These are phyloP conservation scores for Pachyrhizus erosus DNA, from an alignment of 306 rosid genomes.

Conservation along the genomic window DNA sequence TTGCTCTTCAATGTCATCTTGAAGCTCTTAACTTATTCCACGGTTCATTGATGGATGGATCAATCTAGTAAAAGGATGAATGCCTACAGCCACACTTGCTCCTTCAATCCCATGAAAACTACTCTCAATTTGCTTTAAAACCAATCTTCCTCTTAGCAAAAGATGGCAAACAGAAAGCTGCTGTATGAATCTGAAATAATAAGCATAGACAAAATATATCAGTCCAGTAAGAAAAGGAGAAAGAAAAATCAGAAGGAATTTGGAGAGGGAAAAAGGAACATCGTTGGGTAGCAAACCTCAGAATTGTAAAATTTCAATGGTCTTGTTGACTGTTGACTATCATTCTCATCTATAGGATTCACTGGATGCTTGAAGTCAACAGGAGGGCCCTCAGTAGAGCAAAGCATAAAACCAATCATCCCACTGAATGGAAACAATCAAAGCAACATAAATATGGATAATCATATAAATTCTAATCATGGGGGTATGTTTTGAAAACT, in stretches of 20 bases:
- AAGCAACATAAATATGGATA: constrained; percentile 36
- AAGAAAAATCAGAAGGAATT: not conserved
- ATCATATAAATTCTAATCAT: not conserved
- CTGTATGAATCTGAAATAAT: constrained; percentile 77
- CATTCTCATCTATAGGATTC: constrained; percentile 67
- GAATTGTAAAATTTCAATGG: constrained; percentile 93
- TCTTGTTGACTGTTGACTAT: constrained; percentile 45
- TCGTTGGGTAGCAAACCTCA: constrained; percentile 63
- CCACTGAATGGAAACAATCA: constrained; percentile 67
- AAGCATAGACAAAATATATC: not conserved
- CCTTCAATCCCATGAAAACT: constrained; percentile 31
- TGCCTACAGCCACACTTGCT: constrained; percentile 18
- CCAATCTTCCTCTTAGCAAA: constrained; percentile 89
- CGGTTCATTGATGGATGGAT: constrained; percentile 48
- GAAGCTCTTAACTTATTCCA: constrained; percentile 57
- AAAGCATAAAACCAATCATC: constrained; percentile 98
- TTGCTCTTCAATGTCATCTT: constrained; percentile 44
- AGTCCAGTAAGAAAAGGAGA: not conserved
- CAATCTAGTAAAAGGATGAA: constrained; percentile 32
- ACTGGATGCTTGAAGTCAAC: constrained; percentile 97
- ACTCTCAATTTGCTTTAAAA: constrained; percentile 58
- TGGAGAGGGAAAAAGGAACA: not conserved
- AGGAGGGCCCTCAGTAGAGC: constrained; percentile 92
- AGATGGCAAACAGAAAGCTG: constrained; percentile 96
- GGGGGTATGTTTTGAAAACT: not conserved